Base-by-base conservation (phyloP, 2,329 filamentous ascomycete species). In the Aspergillus hiratsukae region DNA sequence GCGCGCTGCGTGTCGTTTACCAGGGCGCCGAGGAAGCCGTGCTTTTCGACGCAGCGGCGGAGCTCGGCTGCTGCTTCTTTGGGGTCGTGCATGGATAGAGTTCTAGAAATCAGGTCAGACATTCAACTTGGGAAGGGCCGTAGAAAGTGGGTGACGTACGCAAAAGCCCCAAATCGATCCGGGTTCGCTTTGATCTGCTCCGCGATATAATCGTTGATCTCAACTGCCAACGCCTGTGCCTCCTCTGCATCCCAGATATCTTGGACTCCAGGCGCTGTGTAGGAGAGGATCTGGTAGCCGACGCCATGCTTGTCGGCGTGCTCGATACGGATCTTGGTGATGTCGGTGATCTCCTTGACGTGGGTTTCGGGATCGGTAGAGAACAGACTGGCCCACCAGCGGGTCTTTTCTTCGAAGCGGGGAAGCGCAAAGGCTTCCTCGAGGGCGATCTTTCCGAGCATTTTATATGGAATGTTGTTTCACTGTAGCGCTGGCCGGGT, bases 391-490 rank as follows among this genome's bases (percentile, higher is more conserved):
- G 84, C 85, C 83, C 83, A 86, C 82, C 83, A 85, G 62, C 75
- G 74, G 4, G 81, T 83, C 69, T 81, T 81, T 60, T 86, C 81
- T 48, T 80, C 75, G 59, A 85, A 78, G 35, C 83, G 78, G 48
- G 85, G 83, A 6, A 86, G 76, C 58, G 80, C 81, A 60, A 85
- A 86, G 14, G 83, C 83, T 71, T 87, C 84, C 68, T 87, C 84
- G 23, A 87, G 75, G 11, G 81, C 81, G 56, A 87, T 78, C 60
- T 87, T 87, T 58, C 84, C 84, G 11, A 79, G 71, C 82, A 85
- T 85, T 48, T 65, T 52, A 10, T 49, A 17, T 46, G 9, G 29
- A 23, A n/a, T 29, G 6, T 49, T 11, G 7, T 14, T 37, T 37
- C 31, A 17, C 31, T 37, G 31, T 3, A 6, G 5, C 14, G 31